These are phyloP conservation scores for Phaeosphaeriaceae sp. DNA, from an alignment of 2,329 filamentous ascomycete species.

Conservation along the genomic window DNA sequence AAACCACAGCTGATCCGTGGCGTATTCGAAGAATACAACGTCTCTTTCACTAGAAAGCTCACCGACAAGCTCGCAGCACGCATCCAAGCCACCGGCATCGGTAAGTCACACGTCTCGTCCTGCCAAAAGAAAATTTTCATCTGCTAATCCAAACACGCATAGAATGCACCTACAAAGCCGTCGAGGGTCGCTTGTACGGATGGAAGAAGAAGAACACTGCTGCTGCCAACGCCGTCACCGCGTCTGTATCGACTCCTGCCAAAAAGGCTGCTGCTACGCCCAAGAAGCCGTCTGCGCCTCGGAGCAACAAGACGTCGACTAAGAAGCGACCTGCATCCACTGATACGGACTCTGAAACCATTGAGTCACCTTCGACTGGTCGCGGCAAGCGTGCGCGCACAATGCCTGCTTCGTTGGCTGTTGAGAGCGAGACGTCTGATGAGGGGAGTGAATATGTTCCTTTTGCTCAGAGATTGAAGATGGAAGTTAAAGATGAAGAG, in stretches of 20 bases:
- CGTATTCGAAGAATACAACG: conserved; percentile 1
- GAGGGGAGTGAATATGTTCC: no score
- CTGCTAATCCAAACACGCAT: neutral
- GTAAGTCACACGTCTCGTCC: conserved; percentile 2
- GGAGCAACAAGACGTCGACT: no score
- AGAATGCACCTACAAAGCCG: conserved; percentile 38
- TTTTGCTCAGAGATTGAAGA: no score
- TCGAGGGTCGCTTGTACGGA: conserved; percentile 28
- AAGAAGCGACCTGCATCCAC: no score
- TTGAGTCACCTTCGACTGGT: no score
- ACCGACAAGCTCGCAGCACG: conserved; percentile 19
- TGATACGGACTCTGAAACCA: no score
- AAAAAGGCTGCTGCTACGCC: conserved; percentile 1
- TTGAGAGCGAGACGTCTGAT: no score
- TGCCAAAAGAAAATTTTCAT: neutral
- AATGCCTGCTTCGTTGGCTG: no score
- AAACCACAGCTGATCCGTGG: neutral
- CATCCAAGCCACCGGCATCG: conserved; percentile 8
- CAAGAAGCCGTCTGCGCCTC: neutral
- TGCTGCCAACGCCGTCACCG: neutral
- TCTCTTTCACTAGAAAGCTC: conserved; percentile 17
- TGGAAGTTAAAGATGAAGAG: no score
- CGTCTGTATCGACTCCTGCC: neutral
- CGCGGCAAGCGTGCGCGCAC: no score
- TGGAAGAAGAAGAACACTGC: conserved; percentile 26